Conservation (phyloP, 495 filamentous ascomycete species). For the Apiosordaria backusii region DNA sequence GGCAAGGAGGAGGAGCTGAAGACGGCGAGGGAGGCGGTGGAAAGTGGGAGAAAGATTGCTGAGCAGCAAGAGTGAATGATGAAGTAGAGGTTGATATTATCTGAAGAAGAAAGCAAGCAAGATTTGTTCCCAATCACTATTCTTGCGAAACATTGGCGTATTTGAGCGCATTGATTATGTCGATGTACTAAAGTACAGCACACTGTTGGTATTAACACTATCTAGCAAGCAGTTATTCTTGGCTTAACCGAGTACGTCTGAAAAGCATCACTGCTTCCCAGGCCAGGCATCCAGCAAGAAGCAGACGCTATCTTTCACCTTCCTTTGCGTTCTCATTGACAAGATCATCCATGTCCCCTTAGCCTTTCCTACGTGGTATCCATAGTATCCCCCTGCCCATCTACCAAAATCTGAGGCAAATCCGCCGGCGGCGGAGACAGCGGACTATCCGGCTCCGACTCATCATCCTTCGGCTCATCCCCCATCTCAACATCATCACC, state of each 20-base stretch:
- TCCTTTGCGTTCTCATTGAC: neutral
- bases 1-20: constrained; percentile 55
- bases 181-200: neutral
- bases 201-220: neutral
- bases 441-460: constrained; percentile 36
- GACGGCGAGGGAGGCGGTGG: constrained; percentile 54
- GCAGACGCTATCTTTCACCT: neutral
- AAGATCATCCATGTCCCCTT: neutral
- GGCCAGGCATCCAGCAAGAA: neutral
- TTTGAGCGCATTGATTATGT: neutral
- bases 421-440: constrained; percentile 36
- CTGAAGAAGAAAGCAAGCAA: neutral
- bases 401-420: constrained; percentile 49
- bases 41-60: constrained; percentile 38
- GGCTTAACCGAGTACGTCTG: neutral
- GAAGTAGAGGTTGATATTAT: neutral
- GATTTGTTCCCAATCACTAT: neutral
- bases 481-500: constrained; percentile 53
- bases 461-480: constrained; percentile 35
- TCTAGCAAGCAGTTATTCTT: neutral
- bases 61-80: constrained; percentile 20
- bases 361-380: constrained; percentile 51
- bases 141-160: neutral
- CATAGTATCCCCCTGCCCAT: constrained; percentile 63
- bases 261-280: neutral